Evolutionary conservation across 2,329 filamentous ascomycete genomes (phyloP).

Genomic region (Neopestalotiopsis sp.): DNA sequence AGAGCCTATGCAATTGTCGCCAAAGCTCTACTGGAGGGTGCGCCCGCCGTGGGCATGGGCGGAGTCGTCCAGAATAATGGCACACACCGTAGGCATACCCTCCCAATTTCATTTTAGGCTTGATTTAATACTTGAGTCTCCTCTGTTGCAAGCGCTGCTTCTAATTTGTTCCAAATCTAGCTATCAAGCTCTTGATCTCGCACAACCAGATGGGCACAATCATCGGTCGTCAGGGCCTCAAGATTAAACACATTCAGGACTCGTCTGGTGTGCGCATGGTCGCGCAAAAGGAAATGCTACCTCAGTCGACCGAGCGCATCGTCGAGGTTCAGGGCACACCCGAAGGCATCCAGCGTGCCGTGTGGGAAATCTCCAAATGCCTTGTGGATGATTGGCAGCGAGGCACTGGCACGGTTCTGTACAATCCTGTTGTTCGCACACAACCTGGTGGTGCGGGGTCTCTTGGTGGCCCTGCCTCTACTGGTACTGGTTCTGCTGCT

Average conservation of each 20-base stretch:
- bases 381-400: conserved; percentile 97
- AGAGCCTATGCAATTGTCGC: conserved; percentile 94
- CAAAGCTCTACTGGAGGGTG: conserved; percentile 88
- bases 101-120: conserved; percentile 17
- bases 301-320: conserved; percentile 96
- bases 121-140: not conserved
- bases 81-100: conserved; percentile 80
- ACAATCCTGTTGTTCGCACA: conserved; percentile 93
- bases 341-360: conserved; percentile 91
- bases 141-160: conserved; percentile 14
- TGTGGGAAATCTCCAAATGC: conserved; percentile 99
- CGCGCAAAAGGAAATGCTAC: conserved; percentile 99
- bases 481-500: conserved; percentile 18
- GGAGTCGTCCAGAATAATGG: conserved; percentile 85
- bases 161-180: conserved; percentile 53
- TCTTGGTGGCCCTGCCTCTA: conserved; percentile 26
- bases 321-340: conserved; percentile 96
- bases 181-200: conserved; percentile 96
- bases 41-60: conserved; percentile 94
- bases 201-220: conserved; percentile 99
- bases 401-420: conserved; percentile 94
- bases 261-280: conserved; percentile 98
- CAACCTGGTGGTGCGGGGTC: conserved; percentile 64
- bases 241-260: conserved; percentile 99
- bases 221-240: conserved; percentile 93